These are phyloP conservation scores for Thermothelomyces thermophilus DNA, from an alignment of 2,329 filamentous ascomycete species.

Conservation along the genomic window DNA sequence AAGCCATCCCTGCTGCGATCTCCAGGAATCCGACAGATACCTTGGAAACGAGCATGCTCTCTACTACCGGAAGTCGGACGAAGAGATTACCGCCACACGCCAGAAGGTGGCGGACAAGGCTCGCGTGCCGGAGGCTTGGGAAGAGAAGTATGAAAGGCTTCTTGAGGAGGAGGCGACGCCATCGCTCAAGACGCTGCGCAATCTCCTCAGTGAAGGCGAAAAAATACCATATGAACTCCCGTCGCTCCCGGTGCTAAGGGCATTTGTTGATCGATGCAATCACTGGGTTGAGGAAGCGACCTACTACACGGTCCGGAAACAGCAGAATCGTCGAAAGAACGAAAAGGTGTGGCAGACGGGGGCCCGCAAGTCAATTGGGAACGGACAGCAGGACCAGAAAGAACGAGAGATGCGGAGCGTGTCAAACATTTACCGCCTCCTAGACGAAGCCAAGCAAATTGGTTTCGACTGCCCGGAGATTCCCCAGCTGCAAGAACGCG, in stretches of 20 bases:
- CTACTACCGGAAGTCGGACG: conserved; percentile 69
- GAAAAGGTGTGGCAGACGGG: conserved; percentile 78
- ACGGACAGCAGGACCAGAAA: conserved; percentile 59
- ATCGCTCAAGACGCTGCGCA: conserved; percentile 76
- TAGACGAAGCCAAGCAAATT: conserved; percentile 76
- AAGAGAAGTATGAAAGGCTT: conserved; percentile 78
- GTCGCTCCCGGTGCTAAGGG: conserved; percentile 72
- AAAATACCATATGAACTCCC: conserved; percentile 87
- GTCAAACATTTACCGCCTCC: conserved; percentile 77
- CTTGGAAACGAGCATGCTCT: conserved; percentile 65
- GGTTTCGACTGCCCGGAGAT: conserved; percentile 95
- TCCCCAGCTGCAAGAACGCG: conserved; percentile 73
- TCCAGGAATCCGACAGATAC: conserved; percentile 59
- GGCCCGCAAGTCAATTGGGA: conserved; percentile 60
- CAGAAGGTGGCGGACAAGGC: conserved; percentile 83
- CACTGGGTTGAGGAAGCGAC: conserved; percentile 97
- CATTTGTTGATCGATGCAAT: conserved; percentile 93
- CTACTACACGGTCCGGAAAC: conserved; percentile 93
- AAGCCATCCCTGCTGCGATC: conserved; percentile 70
- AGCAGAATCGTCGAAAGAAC: conserved; percentile 93
- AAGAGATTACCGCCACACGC: conserved; percentile 58
- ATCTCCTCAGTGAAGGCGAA: conserved; percentile 85
- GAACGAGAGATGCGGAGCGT: conserved; percentile 84
- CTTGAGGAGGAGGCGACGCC: conserved; percentile 80
- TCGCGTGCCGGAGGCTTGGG: conserved; percentile 78